These are phyloP conservation scores for Tillandsia leiboldiana DNA, from an alignment of 176 grass and related monocot genomes.

Conservation along the genomic window DNA sequence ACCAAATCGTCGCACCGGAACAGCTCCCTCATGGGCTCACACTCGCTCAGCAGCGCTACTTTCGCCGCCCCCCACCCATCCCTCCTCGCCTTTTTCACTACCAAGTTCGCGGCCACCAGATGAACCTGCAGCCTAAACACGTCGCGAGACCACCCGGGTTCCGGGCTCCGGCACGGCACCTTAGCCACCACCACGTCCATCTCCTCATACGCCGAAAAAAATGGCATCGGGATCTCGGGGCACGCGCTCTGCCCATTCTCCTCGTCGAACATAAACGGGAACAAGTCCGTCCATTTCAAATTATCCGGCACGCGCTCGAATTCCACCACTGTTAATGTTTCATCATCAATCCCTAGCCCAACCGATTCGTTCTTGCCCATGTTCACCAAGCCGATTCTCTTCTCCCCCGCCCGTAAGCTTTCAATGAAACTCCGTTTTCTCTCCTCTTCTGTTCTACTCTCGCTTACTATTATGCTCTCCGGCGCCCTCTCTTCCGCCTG, in stretches of 20 bases:
- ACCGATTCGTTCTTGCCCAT: neutral
- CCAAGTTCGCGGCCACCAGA: no score
- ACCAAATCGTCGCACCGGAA: slow-evolving; percentile 77
- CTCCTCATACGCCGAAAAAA: slow-evolving; percentile 9
- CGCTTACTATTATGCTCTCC: no score
- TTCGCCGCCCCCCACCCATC: no score
- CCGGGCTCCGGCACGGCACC: slow-evolving; percentile 45
- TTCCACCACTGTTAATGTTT: no score
- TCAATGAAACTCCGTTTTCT: slow-evolving; percentile 32
- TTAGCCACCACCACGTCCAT: slow-evolving; percentile 60
- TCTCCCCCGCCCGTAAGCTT: neutral
- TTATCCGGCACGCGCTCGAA: no score
- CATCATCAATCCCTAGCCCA: neutral
- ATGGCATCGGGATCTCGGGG: neutral
- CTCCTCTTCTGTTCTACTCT: slow-evolving; percentile 11
- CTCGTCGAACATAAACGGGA: neutral
- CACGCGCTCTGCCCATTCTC: neutral
- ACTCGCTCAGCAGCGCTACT: no score
- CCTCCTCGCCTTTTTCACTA: no score
- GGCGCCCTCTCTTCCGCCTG: neutral
- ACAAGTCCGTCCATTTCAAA: neutral
- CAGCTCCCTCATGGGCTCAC: slow-evolving; percentile 73
- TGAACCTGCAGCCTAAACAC: slow-evolving; percentile 28
- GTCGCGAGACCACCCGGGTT: slow-evolving; percentile 49
- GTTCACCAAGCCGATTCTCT: neutral